Base-by-base conservation (phyloP, 805 yeast species). In the Priceomyces medius region DNA sequence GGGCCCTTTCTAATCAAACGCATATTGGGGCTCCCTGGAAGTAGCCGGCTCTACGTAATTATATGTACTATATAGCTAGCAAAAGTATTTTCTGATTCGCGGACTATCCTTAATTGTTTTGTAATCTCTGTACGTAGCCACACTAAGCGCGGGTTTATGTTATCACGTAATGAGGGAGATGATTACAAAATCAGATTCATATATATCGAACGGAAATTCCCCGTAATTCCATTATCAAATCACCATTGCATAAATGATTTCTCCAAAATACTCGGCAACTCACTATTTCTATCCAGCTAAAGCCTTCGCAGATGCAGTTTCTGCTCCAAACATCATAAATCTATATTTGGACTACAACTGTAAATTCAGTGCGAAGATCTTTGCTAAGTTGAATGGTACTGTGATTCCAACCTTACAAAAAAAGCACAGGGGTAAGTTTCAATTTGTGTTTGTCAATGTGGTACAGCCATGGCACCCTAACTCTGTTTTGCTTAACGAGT, bases 381-480 rank as follows among this genome's bases (percentile, higher is more conserved):
- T 75, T 68, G 62, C 68, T 41, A 81, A 80, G 41, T 56, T 87
- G 43, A 68, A 72, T 45, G 58, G 64, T 5, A 71, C 71, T 26
- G 68, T 85, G 6, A 69, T 80, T 29, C 89, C 88, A 14, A 46
- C 55, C 20, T 61, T 82, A 35, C 68, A 73, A 37, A 47, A 59
- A 21, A 63, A 70, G 40, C 63, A 68, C 38, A 76, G 81, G 1
- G 71, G 71, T 43, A 59, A 74, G 45, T 77, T 83, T 51, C 77
- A 79, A 49, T 73, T 86, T 46, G 76, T 80, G 8, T 79, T 83
- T 59, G 74, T 81, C 46, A 83, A 86, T 54, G 88, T 83, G 31
- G 71, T 85, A n/a, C 96, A 88, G 66, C 93, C 95, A 49, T 88
- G 96, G 96, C 96, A 88, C 59, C 83, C 90, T 33, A 78, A 80